Evolutionary conservation across 2,329 filamentous ascomycete genomes (phyloP), one percentile per base, ranked within the genome.

Genomic region (Harringtonia lauricola): DNA sequence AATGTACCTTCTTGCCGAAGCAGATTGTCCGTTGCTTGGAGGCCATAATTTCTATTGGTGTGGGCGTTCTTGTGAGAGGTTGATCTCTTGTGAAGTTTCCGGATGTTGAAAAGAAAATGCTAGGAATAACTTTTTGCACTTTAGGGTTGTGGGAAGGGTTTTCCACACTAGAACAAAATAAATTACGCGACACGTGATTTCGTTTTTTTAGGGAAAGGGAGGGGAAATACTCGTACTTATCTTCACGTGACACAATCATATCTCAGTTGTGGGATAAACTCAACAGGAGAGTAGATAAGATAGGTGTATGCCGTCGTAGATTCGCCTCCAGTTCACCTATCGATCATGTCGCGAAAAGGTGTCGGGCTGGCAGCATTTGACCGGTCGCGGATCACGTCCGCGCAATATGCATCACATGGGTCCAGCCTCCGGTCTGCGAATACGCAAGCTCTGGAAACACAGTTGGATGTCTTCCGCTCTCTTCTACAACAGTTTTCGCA

Each of bases 401-500:
- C 89, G 42, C 89, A 92, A 56, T 96, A 90, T 68, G 88, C 89
- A 47, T 83, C 79, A 22, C 90, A 95, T 70, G 92, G 92, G 59
- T 85, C 81, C 49, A 81, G 76, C 41, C 80, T 98, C n/a, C 86
- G 89, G 50, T 83, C 76, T 46, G 80, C 79, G 54, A 90, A 96
- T 64, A 79, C 87, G 39, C 77, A 81, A 52, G 90, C 89, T 17
- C 80, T 98, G 53, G 82, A 87, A 56, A 94, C 88, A 31, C 92
- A 98, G 61, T 83, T 98, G 49, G 83, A 88, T 52, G 89, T 96
- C 57, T 98, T 98, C 72, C 88, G 94, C 58, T 92, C 87, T 17
- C 75, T 95, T 12, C 79, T 98, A 7, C 88, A 95, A 66, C 88
- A 94, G 63, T 98, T 98, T 64, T 87, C 89, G 36, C 76, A 90